Percentiles rank a stretch among this genome's conserved stretches.
These are phyloP conservation scores for Arabis alpina DNA, from an alignment of 345 rosid species.

Conservation along the genomic window DNA sequence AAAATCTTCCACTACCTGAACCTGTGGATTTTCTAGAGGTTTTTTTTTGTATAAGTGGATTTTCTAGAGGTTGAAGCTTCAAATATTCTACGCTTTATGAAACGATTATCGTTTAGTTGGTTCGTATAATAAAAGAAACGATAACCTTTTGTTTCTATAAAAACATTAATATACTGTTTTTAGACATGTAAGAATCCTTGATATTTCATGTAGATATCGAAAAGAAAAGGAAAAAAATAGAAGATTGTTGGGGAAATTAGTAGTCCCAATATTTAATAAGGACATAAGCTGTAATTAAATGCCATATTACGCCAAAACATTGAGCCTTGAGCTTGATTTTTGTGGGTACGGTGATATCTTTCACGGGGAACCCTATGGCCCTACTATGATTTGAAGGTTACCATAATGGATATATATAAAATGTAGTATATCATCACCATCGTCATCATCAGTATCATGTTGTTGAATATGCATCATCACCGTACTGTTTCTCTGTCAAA, in stretches of 20 bases:
- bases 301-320: slow-evolving; percentile 32
- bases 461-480: slow-evolving; percentile 26
- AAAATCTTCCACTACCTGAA: slow-evolving; percentile 6
- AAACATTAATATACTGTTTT: neutral
- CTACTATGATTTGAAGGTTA: slow-evolving; percentile 45
- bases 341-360: slow-evolving; percentile 46
- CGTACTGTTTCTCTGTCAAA: slow-evolving; percentile 28
- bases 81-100: neutral
- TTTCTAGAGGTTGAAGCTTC: slow-evolving; percentile 11
- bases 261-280: slow-evolving; percentile 2
- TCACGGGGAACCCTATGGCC: slow-evolving; percentile 42
- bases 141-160: neutral
- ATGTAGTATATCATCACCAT: slow-evolving; percentile 33
- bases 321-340: slow-evolving; percentile 30
- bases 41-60: neutral
- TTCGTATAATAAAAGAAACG: neutral
- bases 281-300: slow-evolving; percentile 25
- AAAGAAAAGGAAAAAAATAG: neutral
- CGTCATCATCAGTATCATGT: slow-evolving; percentile 28
- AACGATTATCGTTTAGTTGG: neutral
- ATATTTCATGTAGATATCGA: neutral
- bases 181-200: no score
- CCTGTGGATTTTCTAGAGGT: slow-evolving; percentile 10
- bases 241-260: neutral
- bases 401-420: slow-evolving; percentile 17